Evolutionary conservation across 1,284 basidiomycete genomes (phyloP).

Genomic region (Coriolopsis trogii): DNA sequence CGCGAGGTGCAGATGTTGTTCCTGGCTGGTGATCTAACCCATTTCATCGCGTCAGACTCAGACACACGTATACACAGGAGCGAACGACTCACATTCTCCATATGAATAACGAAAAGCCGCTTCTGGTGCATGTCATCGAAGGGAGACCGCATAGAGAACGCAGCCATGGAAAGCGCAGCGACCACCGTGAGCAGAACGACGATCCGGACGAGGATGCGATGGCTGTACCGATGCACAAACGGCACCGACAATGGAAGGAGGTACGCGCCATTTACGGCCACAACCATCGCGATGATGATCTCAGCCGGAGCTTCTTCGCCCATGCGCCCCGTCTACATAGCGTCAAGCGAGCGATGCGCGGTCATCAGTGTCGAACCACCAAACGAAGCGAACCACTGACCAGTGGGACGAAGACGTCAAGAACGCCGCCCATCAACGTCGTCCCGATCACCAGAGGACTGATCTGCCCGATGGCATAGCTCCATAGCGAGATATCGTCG

Average conservation of each 20-base stretch:
- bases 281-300: slow-evolving; percentile 84
- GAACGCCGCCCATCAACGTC: slow-evolving; percentile 69
- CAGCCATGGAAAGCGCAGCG: slow-evolving; percentile 56
- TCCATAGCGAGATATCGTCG: slow-evolving; percentile 53
- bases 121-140: slow-evolving; percentile 92
- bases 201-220: slow-evolving; percentile 46
- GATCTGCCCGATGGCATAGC: slow-evolving; percentile 68
- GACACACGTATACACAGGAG: background rate
- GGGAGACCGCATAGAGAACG: slow-evolving; percentile 63
- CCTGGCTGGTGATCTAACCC: slow-evolving; percentile 71
- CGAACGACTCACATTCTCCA: slow-evolving; percentile 74
- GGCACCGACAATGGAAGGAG: slow-evolving; percentile 68
- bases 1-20: slow-evolving; percentile 83
- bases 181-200: slow-evolving; percentile 51
- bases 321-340: slow-evolving; percentile 67
- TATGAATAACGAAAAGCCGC: slow-evolving; percentile 83
- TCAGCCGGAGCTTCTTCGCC: slow-evolving; percentile 84
- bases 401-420: slow-evolving; percentile 93
- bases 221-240: slow-evolving; percentile 77
- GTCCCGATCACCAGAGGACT: slow-evolving; percentile 70
- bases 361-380: background rate
- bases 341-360: background rate
- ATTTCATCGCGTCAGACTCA: background rate
- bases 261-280: slow-evolving; percentile 63
- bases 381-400: slow-evolving; percentile 45